Conservation (phyloP, 2,329 filamentous ascomycete species). For the Colletotrichum chlorophyti region DNA sequence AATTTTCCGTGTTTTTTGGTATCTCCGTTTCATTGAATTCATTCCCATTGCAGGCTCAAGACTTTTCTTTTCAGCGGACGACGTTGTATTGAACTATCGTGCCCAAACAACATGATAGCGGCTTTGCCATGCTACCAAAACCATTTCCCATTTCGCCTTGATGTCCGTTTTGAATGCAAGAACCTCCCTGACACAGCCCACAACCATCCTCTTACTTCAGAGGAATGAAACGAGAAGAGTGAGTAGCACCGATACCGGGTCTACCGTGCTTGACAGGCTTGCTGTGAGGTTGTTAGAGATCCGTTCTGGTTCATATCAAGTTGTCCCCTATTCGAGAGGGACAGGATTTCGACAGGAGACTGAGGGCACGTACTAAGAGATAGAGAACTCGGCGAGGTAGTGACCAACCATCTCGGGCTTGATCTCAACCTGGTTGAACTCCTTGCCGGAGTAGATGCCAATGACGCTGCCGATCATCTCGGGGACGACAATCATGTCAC, state of each 20-base stretch:
- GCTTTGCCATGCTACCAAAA: constrained; percentile 54
- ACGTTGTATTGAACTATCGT: constrained; percentile 32
- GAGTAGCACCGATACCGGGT: constrained; percentile 99
- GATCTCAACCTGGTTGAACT: constrained; percentile 99
- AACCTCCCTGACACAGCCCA: constrained; percentile 53
- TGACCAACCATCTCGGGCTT: constrained; percentile 99
- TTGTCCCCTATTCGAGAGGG: not conserved
- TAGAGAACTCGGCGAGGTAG: constrained; percentile 99
- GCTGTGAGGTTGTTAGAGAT: constrained; percentile 68
- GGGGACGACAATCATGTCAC: constrained; percentile 99
- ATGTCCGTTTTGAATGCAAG: constrained; percentile 63
- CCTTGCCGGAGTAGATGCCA: constrained; percentile 99
- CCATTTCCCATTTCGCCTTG: constrained; percentile 64
- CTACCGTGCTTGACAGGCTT: constrained; percentile 99
- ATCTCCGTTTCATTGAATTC: constrained; percentile 27
- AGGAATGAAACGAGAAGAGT: constrained; percentile 99
- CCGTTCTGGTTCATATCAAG: too few species aligned
- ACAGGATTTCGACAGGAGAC: not conserved
- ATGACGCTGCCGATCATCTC: constrained; percentile 99
- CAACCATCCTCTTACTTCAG: constrained; percentile 87
- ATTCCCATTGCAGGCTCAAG: constrained; percentile 29
- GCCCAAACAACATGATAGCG: constrained; percentile 32
- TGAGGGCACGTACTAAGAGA: constrained; percentile 86
- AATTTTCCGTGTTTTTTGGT: constrained; percentile 14
- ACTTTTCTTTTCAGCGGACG: constrained; percentile 34